Conservation (phyloP, 768 basidiomycete genomes). For the Tulasnella sp. region DNA sequence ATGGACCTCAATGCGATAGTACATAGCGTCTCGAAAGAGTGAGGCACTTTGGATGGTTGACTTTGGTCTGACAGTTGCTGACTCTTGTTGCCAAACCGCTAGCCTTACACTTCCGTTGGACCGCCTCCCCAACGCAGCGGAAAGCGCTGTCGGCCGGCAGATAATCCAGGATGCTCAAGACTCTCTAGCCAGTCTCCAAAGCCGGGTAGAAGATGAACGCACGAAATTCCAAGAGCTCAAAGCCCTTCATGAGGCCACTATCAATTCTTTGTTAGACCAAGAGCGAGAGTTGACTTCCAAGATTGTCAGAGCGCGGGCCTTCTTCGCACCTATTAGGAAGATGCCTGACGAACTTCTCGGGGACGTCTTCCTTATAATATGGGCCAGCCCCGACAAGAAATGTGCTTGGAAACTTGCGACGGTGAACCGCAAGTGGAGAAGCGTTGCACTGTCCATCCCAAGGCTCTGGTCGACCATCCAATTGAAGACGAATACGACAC, state of each 20-base stretch:
- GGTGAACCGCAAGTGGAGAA: constrained; percentile 69
- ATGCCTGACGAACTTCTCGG: constrained; percentile 74
- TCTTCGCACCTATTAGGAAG: constrained; percentile 71
- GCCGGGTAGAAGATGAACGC: neutral
- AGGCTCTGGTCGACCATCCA: constrained; percentile 68
- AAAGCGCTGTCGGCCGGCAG: constrained; percentile 3
- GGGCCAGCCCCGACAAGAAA: constrained; percentile 71
- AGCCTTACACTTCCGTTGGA: constrained; percentile 22
- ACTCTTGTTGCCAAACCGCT: neutral
- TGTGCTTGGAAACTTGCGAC: constrained; percentile 75
- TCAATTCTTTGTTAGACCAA: constrained; percentile 13
- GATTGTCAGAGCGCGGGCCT: constrained; percentile 58
- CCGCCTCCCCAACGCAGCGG: constrained; percentile 10
- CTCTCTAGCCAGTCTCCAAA: neutral
- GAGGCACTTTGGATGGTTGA: neutral
- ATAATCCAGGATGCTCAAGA: neutral
- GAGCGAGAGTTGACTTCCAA: constrained; percentile 50
- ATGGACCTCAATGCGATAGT: constrained; percentile 29
- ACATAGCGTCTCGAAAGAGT: constrained; percentile 14
- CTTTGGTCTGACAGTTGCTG: constrained; percentile 1
- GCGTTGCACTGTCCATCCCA: constrained; percentile 66
- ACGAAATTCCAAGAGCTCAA: constrained; percentile 4
- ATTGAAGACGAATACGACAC: constrained; percentile 56
- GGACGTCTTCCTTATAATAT: constrained; percentile 64
- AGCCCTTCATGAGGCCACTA: constrained; percentile 14